Evolutionary conservation across 163 green algal species (phyloP).

Genomic region (Prototheca stagnorum): DNA sequence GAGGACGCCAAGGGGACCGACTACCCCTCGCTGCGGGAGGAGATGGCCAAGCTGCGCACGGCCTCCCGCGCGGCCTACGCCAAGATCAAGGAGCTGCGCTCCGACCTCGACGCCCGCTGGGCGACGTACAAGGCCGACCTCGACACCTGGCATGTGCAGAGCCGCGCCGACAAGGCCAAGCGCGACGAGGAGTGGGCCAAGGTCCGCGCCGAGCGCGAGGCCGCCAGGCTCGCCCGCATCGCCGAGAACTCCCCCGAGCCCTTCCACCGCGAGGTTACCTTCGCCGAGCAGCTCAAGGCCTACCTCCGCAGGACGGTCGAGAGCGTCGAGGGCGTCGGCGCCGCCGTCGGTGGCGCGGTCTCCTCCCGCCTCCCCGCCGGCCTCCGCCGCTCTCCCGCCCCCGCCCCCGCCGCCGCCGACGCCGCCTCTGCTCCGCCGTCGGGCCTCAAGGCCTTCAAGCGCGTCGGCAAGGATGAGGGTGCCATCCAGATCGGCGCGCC

Average conservation of each 20-base stretch:
- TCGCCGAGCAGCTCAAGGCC: conserved; percentile 18
- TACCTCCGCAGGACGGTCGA: conserved; percentile 11
- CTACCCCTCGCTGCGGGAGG: conserved; percentile 29
- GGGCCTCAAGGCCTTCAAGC: not conserved
- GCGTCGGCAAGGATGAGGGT: conserved; percentile 3
- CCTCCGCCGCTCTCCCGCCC: no score
- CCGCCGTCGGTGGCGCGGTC: not conserved
- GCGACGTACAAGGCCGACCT: conserved; percentile 29
- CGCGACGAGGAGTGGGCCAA: conserved; percentile 27
- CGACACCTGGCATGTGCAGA: conserved; percentile 11
- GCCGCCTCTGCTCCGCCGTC: no score
- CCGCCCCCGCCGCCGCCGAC: no score
- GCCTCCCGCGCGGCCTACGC: conserved; percentile 29
- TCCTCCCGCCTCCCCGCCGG: not conserved
- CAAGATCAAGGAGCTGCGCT: conserved; percentile 31
- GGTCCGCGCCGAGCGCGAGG: conserved; percentile 24
- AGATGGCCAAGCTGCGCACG: conserved; percentile 35
- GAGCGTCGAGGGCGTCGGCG: conserved; percentile 1
- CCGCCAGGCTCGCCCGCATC: conserved; percentile 10
- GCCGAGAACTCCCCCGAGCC: conserved; percentile 29
- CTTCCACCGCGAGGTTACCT: conserved; percentile 30
- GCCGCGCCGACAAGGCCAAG: conserved; percentile 9
- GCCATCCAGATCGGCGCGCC: conserved; percentile 13
- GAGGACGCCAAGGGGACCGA: conserved; percentile 23
- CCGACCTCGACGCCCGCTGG: conserved; percentile 33